Percentiles rank a stretch among this genome's conserved stretches.
phyloP scores from a whole-genome alignment of 495 filamentous ascomycete species.

The Lentithecium fluviatile region DNA sequence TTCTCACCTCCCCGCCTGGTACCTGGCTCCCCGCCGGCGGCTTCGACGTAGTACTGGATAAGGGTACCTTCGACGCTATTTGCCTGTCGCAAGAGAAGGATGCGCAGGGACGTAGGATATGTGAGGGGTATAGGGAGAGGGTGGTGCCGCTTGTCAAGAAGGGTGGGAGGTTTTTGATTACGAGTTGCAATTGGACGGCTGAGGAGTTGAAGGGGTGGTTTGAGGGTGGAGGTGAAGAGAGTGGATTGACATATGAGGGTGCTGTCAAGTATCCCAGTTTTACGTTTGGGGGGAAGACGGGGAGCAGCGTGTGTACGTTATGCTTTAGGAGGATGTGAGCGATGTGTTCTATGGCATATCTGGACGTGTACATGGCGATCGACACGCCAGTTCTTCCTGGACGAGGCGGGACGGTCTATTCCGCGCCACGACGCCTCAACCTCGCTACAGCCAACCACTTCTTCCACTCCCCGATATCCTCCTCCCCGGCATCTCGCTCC shows the following conservation, averaged over 20 bases:
- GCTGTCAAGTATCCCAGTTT: constrained; percentile 79
- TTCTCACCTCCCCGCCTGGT: constrained; percentile 54
- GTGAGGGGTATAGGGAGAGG: constrained; percentile 69
- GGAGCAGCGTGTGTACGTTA: constrained; percentile 78
- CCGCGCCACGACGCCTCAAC: constrained; percentile 1
- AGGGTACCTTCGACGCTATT: constrained; percentile 96
- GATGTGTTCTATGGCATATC: background rate
- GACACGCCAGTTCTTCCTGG: no score
- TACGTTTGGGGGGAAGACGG: constrained; percentile 80
- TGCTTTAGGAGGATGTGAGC: constrained; percentile 60
- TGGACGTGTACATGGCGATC: background rate
- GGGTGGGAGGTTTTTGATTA: constrained; percentile 76
- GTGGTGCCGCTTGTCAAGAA: constrained; percentile 63
- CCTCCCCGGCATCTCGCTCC: constrained; percentile 55
- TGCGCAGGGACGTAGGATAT: constrained; percentile 53
- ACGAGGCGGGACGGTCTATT: no score
- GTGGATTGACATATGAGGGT: constrained; percentile 56
- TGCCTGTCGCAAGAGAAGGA: constrained; percentile 65
- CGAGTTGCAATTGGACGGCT: constrained; percentile 98
- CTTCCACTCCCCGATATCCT: constrained; percentile 66
- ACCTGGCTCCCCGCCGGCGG: constrained; percentile 39
- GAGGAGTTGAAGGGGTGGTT: constrained; percentile 80
- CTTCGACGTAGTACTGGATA: constrained; percentile 90
- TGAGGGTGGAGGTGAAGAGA: constrained; percentile 41
- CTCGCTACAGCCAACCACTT: constrained; percentile 76